Conservation (phyloP, 106 monocot genomes). For the Allium fistulosum region DNA sequence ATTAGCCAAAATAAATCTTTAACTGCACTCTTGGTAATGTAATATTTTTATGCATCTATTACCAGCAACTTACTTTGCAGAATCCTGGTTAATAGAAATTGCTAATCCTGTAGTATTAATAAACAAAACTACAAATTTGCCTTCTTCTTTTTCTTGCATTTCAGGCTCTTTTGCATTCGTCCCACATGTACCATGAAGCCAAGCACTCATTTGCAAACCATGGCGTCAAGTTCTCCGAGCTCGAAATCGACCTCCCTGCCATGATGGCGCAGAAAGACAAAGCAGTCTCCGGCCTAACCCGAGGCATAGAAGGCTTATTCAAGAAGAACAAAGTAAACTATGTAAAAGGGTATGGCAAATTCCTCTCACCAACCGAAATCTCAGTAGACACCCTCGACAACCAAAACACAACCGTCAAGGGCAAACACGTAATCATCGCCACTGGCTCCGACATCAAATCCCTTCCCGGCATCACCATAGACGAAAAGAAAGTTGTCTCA, state of each 20-base stretch:
- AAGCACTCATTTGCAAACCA: constrained; percentile 43
- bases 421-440: constrained; percentile 56
- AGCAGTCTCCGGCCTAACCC: constrained; percentile 51
- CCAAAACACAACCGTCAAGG: constrained; percentile 29
- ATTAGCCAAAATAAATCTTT: too few relatives aligned
- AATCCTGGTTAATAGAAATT: too few relatives aligned
- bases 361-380: constrained; percentile 43
- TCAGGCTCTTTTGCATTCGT: constrained; percentile 62
- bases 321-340: constrained; percentile 69
- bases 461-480: constrained; percentile 49
- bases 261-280: constrained; percentile 68
- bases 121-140: too few relatives aligned
- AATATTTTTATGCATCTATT: too few relatives aligned
- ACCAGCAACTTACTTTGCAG: too few relatives aligned
- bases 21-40: too few relatives aligned
- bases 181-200: constrained; percentile 66
- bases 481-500: constrained; percentile 61
- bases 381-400: constrained; percentile 37
- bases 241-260: constrained; percentile 53
- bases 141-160: neutral
- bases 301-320: constrained; percentile 56
- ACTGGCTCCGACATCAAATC: constrained; percentile 62
- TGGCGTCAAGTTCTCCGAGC: constrained; percentile 45
- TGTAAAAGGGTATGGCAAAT: constrained; percentile 55
- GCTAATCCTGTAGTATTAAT: too few relatives aligned